Conservation (phyloP, 345 rosid genomes). For the Hypericum perforatum region DNA sequence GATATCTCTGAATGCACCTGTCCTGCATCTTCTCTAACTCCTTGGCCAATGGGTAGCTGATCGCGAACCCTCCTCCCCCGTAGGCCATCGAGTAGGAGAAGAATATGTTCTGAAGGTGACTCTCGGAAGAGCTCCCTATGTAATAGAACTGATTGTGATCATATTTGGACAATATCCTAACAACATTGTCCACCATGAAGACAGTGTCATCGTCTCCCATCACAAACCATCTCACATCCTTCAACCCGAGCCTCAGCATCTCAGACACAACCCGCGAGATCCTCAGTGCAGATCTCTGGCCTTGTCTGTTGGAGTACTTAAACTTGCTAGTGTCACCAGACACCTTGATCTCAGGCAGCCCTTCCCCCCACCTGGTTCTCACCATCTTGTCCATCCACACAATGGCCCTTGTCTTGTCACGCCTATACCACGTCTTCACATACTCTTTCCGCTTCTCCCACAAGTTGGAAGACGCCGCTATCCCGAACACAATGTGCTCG, state of each 20-base stretch:
- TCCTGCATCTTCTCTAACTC: conserved; percentile 69
- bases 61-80: conserved; percentile 85
- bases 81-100: conserved; percentile 74
- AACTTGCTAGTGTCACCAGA: conserved; percentile 56
- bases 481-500: conserved; percentile 64
- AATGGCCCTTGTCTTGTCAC: conserved; percentile 50
- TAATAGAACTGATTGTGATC: conserved; percentile 61
- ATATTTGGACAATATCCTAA: conserved; percentile 45
- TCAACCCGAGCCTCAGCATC: conserved; percentile 46
- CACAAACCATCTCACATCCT: conserved; percentile 72
- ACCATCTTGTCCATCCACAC: conserved; percentile 67
- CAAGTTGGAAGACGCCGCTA: conserved; percentile 54
- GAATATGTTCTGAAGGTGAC: conserved; percentile 66
- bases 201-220: conserved; percentile 87
- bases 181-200: conserved; percentile 58
- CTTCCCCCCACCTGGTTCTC: conserved; percentile 25
- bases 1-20: conserved; percentile 66
- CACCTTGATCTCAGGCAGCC: conserved; percentile 52
- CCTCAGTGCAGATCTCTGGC: conserved; percentile 63
- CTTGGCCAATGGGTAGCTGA: conserved; percentile 60
- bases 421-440: conserved; percentile 77
- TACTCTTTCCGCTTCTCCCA: conserved; percentile 75
- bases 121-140: conserved; percentile 69
- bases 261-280: conserved; percentile 70
- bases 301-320: conserved; percentile 55